Conservation (phyloP, 179 eudicot genomes). For the Pouteria campechiana region DNA sequence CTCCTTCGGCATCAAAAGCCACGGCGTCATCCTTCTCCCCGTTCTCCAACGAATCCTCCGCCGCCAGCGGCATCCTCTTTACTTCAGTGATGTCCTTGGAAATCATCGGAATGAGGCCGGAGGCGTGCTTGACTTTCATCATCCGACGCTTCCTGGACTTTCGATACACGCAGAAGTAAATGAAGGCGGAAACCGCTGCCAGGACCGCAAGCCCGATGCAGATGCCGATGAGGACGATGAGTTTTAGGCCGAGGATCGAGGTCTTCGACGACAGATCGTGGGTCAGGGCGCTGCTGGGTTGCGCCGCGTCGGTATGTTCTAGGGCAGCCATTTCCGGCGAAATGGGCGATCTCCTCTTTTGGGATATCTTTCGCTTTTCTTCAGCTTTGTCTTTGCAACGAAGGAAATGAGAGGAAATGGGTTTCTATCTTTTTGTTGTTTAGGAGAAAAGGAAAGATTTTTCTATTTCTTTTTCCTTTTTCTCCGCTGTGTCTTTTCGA, state of each 20-base stretch:
- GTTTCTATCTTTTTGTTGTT: too few relatives aligned
- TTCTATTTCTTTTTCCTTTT: too few relatives aligned
- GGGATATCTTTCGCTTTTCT: too few relatives aligned
- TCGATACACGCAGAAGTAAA: slow-evolving; percentile 21
- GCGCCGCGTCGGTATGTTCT: too few relatives aligned
- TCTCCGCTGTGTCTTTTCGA: too few relatives aligned
- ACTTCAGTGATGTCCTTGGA: slow-evolving; percentile 13
- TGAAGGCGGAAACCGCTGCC: slow-evolving; percentile 9
- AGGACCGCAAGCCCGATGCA: slow-evolving; percentile 6
- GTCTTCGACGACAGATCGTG: slow-evolving; percentile 23
- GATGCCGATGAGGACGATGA: slow-evolving; percentile 24
- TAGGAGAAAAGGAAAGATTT: too few relatives aligned
- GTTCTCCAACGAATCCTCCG: slow-evolving; percentile 11
- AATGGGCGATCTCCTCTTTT: too few relatives aligned
- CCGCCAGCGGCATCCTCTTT: slow-evolving; percentile 10
- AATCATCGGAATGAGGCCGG: slow-evolving; percentile 46
- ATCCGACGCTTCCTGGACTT: slow-evolving; percentile 14
- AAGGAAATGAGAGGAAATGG: too few relatives aligned
- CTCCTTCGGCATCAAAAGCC: slow-evolving; percentile 5
- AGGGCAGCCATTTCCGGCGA: too few relatives aligned
- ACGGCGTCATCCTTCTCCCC: slow-evolving; percentile 14
- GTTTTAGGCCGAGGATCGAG: slow-evolving; percentile 47
- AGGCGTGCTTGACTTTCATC: slow-evolving; percentile 18
- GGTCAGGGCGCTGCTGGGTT: slow-evolving; percentile 6
- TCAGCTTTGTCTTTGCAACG: too few relatives aligned